phyloP scores from a whole-genome alignment of 352 stramenopile genomes.

The Phytopythium sindhum region DNA sequence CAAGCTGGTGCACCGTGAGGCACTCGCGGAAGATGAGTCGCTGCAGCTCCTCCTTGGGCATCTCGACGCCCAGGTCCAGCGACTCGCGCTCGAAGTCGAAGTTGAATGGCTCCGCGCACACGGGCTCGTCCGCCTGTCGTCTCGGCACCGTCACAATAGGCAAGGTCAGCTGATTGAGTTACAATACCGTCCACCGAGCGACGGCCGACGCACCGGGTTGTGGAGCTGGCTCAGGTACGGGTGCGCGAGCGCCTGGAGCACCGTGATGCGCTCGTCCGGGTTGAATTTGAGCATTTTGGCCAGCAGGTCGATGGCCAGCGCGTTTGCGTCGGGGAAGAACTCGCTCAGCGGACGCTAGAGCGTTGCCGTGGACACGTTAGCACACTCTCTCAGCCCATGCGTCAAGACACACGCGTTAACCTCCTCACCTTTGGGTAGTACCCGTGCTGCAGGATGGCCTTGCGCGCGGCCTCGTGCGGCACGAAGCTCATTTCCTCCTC shows the following conservation, averaged over 20 bases:
- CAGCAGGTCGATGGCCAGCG: slow-evolving; percentile 84
- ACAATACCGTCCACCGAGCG: not conserved
- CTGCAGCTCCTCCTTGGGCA: slow-evolving; percentile 86
- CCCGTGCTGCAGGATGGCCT: slow-evolving; percentile 77
- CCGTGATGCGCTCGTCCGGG: slow-evolving; percentile 91
- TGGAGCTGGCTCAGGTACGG: slow-evolving; percentile 90
- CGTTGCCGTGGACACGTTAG: not conserved
- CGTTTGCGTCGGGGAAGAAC: slow-evolving; percentile 85
- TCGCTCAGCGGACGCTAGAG: slow-evolving; percentile 60
- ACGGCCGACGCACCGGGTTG: slow-evolving; percentile 58
- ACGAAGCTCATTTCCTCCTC: slow-evolving; percentile 97
- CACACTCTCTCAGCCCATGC: not conserved
- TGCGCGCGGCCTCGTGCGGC: slow-evolving; percentile 88
- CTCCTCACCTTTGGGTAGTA: slow-evolving; percentile 82
- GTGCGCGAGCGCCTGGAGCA: slow-evolving; percentile 88
- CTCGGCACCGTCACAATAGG: not conserved
- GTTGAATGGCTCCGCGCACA: slow-evolving; percentile 73
- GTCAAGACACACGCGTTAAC: not conserved
- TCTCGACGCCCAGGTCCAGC: slow-evolving; percentile 75
- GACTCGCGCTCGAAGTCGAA: slow-evolving; percentile 87
- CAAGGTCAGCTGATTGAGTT: not conserved
- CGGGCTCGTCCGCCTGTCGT: slow-evolving; percentile 79
- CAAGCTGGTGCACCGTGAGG: slow-evolving; percentile 66
- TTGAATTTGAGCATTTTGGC: slow-evolving; percentile 93
- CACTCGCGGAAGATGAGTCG: slow-evolving; percentile 76